A percentile compares a stretch with the other conserved stretches of the same genome.
Conservation (phyloP, 139 green algal species). For the Diplosphaera chodatii region DNA sequence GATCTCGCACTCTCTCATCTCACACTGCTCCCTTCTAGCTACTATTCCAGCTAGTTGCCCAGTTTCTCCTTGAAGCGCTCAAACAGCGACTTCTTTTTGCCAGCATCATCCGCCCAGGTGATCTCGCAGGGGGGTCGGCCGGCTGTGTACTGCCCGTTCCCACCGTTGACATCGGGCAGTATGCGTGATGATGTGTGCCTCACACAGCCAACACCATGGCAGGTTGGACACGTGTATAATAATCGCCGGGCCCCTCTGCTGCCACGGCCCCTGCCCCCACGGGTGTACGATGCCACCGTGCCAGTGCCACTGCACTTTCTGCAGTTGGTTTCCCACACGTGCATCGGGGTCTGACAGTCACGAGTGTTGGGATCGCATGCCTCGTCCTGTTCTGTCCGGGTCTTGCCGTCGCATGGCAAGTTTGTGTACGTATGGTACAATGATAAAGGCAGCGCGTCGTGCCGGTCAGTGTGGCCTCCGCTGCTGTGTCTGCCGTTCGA, state of each 20-base stretch:
- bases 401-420: conserved; percentile 9
- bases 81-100: background rate
- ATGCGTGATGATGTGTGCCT: background rate
- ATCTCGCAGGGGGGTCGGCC: background rate
- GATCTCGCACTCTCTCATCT: background rate
- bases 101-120: background rate
- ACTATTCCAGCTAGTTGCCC: background rate
- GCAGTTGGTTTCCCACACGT: conserved; percentile 8
- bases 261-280: no score
- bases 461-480: no score
- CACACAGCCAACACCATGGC: background rate
- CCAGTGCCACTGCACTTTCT: conserved; percentile 1
- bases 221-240: background rate
- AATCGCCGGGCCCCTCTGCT: background rate
- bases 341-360: conserved; percentile 12
- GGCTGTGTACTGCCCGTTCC: background rate
- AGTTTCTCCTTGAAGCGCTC: background rate
- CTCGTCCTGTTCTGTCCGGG: conserved; percentile 5
- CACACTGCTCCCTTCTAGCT: background rate
- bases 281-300: background rate
- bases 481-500: no score
- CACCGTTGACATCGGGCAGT: background rate
- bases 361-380: conserved; percentile 4
- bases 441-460: conserved; percentile 1
- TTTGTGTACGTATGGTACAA: conserved; percentile 10